phyloP scores from a whole-genome alignment of 345 rosid genomes.

The Toxicodendron radicans region DNA sequence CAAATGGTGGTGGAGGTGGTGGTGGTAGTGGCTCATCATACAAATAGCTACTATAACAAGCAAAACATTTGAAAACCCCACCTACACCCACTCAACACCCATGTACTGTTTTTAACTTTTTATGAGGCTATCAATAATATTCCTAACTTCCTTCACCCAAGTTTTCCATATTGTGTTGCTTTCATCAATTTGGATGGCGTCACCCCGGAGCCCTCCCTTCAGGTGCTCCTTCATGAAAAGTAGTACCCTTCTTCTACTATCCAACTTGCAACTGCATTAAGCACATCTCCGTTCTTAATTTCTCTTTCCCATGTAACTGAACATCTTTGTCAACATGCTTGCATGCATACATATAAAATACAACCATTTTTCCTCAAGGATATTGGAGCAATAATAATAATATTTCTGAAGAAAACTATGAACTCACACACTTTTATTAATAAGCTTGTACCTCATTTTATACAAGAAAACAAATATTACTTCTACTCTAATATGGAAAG shows the following conservation, averaged over 20 bases:
- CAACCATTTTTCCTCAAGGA: background rate
- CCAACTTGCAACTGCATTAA: slow-evolving; percentile 5
- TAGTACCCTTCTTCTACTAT: slow-evolving; percentile 3
- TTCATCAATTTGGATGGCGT: slow-evolving; percentile 22
- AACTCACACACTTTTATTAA: too few relatives aligned
- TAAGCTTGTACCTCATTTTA: too few relatives aligned
- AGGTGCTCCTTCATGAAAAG: slow-evolving; percentile 25
- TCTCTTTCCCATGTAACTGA: background rate
- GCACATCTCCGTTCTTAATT: background rate
- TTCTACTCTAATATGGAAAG: too few relatives aligned
- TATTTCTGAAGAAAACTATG: too few relatives aligned
- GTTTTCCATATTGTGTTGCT: slow-evolving; percentile 13
- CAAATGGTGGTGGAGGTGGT: slow-evolving; percentile 64
- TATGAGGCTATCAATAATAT: slow-evolving; percentile 12
- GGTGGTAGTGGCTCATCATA: slow-evolving; percentile 56
- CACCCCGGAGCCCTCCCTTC: slow-evolving; percentile 20
- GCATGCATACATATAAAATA: background rate
- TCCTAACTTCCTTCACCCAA: slow-evolving; percentile 14
- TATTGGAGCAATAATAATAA: too few relatives aligned
- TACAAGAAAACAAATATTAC: too few relatives aligned
- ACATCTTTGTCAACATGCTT: background rate
- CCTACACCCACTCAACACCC: slow-evolving; percentile 27
- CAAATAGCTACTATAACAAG: slow-evolving; percentile 31
- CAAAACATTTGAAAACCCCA: slow-evolving; percentile 36
- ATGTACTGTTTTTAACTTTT: slow-evolving; percentile 28